These are phyloP conservation scores for Polyporus arcularius DNA, from an alignment of 768 basidiomycete genomes.

Conservation along the genomic window DNA sequence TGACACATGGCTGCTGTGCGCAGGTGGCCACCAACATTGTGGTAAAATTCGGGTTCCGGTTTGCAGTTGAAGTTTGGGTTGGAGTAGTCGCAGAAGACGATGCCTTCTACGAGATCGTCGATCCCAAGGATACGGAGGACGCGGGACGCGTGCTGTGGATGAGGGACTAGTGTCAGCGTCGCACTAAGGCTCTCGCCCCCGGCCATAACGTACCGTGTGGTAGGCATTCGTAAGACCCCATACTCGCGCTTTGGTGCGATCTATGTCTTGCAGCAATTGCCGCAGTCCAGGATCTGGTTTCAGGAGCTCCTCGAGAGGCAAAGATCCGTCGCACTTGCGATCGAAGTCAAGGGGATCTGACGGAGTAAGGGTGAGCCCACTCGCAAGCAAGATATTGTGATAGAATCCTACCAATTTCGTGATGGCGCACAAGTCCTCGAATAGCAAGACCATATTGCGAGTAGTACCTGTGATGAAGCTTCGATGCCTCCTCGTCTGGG, in stretches of 20 bases:
- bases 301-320: conserved; percentile 82
- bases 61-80: conserved; percentile 73
- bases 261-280: conserved; percentile 76
- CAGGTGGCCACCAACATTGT: conserved; percentile 43
- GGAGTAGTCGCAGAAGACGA: conserved; percentile 80
- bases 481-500: conserved; percentile 65
- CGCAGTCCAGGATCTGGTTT: conserved; percentile 60
- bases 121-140: conserved; percentile 75
- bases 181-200: background rate
- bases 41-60: conserved; percentile 74
- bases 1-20: background rate
- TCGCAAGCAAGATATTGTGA: too few species aligned
- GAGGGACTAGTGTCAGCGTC: background rate
- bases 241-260: conserved; percentile 72
- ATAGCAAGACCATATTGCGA: conserved; percentile 81
- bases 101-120: conserved; percentile 68
- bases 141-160: conserved; percentile 71
- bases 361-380: background rate
- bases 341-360: conserved; percentile 85
- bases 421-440: conserved; percentile 74
- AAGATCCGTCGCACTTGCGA: conserved; percentile 76
- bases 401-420: conserved; percentile 60
- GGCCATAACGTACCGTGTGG: conserved; percentile 48
- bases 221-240: conserved; percentile 92
- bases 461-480: conserved; percentile 73